Conservation (phyloP, 768 basidiomycete species). For the Pulveroboletus frians region DNA sequence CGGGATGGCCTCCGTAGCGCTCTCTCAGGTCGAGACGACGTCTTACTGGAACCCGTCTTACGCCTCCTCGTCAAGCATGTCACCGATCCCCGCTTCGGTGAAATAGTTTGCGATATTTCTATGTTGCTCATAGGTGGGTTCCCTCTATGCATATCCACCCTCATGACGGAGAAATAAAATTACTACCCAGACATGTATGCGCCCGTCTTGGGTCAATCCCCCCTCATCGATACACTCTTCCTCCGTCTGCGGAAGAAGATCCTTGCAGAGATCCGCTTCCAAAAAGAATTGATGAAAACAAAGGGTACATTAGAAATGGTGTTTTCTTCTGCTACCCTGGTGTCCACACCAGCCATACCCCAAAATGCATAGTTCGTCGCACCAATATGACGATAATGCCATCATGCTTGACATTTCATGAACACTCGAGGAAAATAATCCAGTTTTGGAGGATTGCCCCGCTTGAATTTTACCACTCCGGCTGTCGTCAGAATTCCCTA, state of each 20-base stretch:
- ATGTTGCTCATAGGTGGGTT: conserved; percentile 76
- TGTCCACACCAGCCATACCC: conserved; percentile 12
- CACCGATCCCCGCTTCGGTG: conserved; percentile 88
- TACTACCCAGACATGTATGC: conserved; percentile 68
- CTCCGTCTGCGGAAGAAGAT: conserved; percentile 78
- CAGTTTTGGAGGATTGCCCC: conserved; percentile 63
- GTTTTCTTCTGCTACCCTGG: conserved; percentile 51
- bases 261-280: conserved; percentile 80
- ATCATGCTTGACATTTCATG: conserved; percentile 8
- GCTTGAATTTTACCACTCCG: conserved; percentile 29
- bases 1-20: conserved; percentile 86
- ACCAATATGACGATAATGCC: background rate
- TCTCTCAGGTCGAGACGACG: conserved; percentile 86
- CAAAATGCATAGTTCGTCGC: conserved; percentile 15
- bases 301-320: conserved; percentile 92
- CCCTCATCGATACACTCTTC: conserved; percentile 84
- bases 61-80: conserved; percentile 80
- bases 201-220: conserved; percentile 89
- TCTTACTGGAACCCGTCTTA: conserved; percentile 88
- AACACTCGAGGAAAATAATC: conserved; percentile 52
- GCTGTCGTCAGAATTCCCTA: conserved; percentile 34
- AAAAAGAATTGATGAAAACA: conserved; percentile 75
- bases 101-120: conserved; percentile 77
- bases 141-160: background rate
- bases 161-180: conserved; percentile 4